Conservation (phyloP, 108 stramenopile species). For the Epithemia pelagica region DNA sequence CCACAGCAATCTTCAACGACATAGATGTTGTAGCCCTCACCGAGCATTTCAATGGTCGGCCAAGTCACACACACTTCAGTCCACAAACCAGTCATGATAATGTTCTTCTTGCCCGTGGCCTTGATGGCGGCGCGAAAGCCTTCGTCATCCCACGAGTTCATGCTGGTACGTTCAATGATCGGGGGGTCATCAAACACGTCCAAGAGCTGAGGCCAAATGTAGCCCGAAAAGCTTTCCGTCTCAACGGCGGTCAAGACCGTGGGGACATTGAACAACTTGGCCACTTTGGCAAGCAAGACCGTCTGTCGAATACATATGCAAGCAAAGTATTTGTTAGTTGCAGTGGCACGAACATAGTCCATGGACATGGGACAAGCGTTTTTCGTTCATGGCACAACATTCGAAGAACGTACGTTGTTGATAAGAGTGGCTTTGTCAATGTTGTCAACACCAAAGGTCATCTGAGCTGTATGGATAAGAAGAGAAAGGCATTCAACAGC, state of each 20-base stretch:
- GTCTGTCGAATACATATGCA: too few relatives aligned
- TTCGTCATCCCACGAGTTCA: constrained; percentile 1
- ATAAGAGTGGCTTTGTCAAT: constrained; percentile 4
- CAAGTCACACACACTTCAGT: constrained; percentile 1
- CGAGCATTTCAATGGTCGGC: constrained; percentile 3
- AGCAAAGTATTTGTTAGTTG: too few relatives aligned
- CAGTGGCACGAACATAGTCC: background rate
- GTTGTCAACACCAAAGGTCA: constrained; percentile 7
- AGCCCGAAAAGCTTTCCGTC: constrained; percentile 2
- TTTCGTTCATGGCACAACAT: too few relatives aligned
- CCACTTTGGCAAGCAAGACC: constrained; percentile 4
- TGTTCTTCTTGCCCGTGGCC: constrained; percentile 2
- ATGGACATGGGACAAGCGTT: background rate
- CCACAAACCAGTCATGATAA: constrained; percentile 6
- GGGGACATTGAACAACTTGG: constrained; percentile 6
- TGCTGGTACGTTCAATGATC: constrained; percentile 4
- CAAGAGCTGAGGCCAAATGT: constrained; percentile 3
- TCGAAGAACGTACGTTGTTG: background rate
- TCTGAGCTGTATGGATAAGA: background rate
- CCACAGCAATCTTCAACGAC: constrained; percentile 5
- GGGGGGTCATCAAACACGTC: constrained; percentile 2
- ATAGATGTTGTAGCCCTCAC: constrained; percentile 5
- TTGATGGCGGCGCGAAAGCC: background rate
- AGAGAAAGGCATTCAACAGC: background rate
- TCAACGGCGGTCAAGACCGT: constrained; percentile 3